Evolutionary conservation across 768 basidiomycete genomes (phyloP).

Genomic region (Amanita rubescens): DNA sequence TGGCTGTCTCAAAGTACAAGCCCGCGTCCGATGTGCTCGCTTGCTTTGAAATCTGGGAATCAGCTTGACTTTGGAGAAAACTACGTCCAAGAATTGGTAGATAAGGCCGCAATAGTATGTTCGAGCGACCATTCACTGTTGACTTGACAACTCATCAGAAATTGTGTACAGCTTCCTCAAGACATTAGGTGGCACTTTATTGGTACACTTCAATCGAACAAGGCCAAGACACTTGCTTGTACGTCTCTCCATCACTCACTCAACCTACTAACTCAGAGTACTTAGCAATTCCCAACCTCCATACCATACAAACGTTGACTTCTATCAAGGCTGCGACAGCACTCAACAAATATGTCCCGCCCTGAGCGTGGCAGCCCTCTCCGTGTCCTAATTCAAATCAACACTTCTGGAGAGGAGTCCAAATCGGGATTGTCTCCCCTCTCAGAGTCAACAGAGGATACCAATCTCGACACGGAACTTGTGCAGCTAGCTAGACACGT

Average conservation of each 20-base stretch:
- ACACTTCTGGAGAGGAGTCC: slow-evolving; percentile 87
- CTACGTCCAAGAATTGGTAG: slow-evolving; percentile 88
- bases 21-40: slow-evolving; percentile 81
- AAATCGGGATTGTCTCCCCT: slow-evolving; percentile 84
- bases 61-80: slow-evolving; percentile 97
- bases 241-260: slow-evolving; percentile 15
- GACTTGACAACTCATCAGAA: no score
- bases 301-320: slow-evolving; percentile 79
- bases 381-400: slow-evolving; percentile 85
- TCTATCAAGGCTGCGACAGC: slow-evolving; percentile 75
- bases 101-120: slow-evolving; percentile 70
- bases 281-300: slow-evolving; percentile 81
- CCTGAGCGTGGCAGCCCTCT: slow-evolving; percentile 52
- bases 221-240: slow-evolving; percentile 86
- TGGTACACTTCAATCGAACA: slow-evolving; percentile 89
- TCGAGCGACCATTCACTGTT: neutral
- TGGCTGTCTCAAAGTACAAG: slow-evolving; percentile 93
- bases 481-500: slow-evolving; percentile 64
- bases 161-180: slow-evolving; percentile 55
- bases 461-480: slow-evolving; percentile 42
- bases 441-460: neutral
- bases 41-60: slow-evolving; percentile 62
- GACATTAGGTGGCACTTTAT: slow-evolving; percentile 98
- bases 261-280: neutral
- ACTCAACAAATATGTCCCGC: slow-evolving; percentile 65